Conservation (phyloP, 2,329 filamentous ascomycete genomes). For the Microascus cirrosus region DNA sequence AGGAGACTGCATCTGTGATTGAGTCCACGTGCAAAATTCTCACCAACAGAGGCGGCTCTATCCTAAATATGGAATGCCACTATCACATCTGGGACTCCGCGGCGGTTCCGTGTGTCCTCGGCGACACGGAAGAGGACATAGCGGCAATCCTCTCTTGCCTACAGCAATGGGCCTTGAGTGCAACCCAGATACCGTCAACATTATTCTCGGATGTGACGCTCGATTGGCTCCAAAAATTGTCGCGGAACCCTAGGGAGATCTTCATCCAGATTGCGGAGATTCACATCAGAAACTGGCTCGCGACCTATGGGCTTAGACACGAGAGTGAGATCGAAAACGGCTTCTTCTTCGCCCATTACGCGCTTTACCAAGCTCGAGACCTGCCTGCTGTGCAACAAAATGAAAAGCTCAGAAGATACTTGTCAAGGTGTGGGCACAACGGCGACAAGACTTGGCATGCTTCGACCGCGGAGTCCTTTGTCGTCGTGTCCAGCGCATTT, state of each 20-base stretch:
- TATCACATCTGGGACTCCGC: not conserved
- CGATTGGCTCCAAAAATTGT: not conserved
- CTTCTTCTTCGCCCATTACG: not conserved
- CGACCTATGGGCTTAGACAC: not conserved
- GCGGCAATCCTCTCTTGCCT: not conserved
- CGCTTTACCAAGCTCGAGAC: conserved; percentile 1
- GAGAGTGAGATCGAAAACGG: not conserved
- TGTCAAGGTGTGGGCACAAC: not conserved
- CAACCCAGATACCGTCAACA: not conserved
- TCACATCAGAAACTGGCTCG: conserved; percentile 2
- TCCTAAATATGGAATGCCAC: not conserved
- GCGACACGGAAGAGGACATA: not conserved
- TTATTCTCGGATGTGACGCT: not conserved
- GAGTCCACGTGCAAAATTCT: conserved; percentile 3
- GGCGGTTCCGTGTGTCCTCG: not conserved
- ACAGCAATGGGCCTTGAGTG: not conserved
- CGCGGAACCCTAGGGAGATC: not conserved
- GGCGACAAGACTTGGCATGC: too few species aligned
- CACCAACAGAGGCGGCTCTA: not conserved
- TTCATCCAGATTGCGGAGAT: conserved; percentile 1
- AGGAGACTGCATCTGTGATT: not conserved
- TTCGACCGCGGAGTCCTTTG: not conserved
- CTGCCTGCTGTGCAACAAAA: conserved; percentile 1
- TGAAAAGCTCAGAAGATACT: not conserved
- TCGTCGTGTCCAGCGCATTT: not conserved